These are phyloP conservation scores for Xylariaceae sp. DNA, from an alignment of 2,329 filamentous ascomycete genomes.

Conservation along the genomic window DNA sequence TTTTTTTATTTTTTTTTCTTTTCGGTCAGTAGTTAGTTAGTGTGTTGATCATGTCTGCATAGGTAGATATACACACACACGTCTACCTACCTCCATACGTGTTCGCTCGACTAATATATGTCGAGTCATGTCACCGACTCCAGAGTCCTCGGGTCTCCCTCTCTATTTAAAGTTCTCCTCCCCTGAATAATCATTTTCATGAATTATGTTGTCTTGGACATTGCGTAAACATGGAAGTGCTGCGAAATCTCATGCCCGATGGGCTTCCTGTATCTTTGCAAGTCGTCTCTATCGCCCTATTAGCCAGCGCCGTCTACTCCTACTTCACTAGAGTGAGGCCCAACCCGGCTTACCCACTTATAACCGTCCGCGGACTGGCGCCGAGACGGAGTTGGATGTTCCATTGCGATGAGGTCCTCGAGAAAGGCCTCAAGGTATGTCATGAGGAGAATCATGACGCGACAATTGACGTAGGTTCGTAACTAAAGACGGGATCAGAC, in stretches of 20 bases:
- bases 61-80: too few species aligned
- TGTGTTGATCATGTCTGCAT: too few species aligned
- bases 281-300: slow-evolving; percentile 24
- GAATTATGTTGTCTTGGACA: neutral
- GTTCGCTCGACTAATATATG: too few species aligned
- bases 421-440: slow-evolving; percentile 26
- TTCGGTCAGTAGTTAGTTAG: too few species aligned
- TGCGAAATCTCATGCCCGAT: slow-evolving; percentile 26
- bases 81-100: too few species aligned
- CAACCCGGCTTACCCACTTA: slow-evolving; percentile 27
- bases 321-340: slow-evolving; percentile 25
- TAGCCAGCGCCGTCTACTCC: slow-evolving; percentile 27
- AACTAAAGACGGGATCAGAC: slow-evolving; percentile 23
- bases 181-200: too few species aligned
- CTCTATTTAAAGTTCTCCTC: neutral
- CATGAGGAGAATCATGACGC: neutral
- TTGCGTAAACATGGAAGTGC: slow-evolving; percentile 21
- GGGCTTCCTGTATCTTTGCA: slow-evolving; percentile 28
- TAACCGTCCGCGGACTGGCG: slow-evolving; percentile 25
- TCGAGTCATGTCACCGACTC: too few species aligned
- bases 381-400: slow-evolving; percentile 29
- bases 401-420: slow-evolving; percentile 23
- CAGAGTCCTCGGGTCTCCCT: neutral
- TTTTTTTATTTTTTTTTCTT: too few species aligned
- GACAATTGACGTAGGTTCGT: neutral